These are phyloP conservation scores for Nannochloropsis gaditana DNA, from an alignment of 108 stramenopile genomes.

Conservation along the genomic window DNA sequence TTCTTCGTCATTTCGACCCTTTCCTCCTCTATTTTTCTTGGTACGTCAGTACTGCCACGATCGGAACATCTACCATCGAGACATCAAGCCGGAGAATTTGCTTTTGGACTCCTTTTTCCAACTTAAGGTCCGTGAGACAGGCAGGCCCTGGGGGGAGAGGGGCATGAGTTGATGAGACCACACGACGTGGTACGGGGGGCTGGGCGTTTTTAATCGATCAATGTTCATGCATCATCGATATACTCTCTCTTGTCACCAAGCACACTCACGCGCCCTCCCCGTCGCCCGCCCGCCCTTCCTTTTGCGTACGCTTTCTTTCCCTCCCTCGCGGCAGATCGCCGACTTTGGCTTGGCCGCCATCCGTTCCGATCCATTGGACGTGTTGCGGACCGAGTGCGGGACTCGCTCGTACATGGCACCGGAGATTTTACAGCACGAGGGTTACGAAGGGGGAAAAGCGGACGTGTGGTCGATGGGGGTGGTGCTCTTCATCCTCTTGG, in stretches of 20 bases:
- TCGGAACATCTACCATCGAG: constrained; percentile 48
- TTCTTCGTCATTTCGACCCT: neutral
- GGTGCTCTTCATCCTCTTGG: constrained; percentile 57
- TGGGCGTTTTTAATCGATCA: neutral
- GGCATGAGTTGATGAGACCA: neutral
- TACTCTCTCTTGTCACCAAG: neutral
- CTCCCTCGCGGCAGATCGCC: constrained; percentile 33
- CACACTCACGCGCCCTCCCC: neutral
- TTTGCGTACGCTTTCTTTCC: neutral
- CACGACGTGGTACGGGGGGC: neutral
- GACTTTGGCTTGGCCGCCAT: constrained; percentile 57
- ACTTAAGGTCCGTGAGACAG: constrained; percentile 27
- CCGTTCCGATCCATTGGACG: constrained; percentile 28
- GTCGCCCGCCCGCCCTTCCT: neutral
- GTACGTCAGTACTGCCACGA: constrained; percentile 48
- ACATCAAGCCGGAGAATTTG: constrained; percentile 53
- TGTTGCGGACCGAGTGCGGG: constrained; percentile 52
- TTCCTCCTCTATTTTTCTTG: neutral
- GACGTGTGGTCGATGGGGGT: constrained; percentile 60
- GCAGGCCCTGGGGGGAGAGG: neutral
- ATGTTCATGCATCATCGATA: neutral
- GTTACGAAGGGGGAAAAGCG: constrained; percentile 48
- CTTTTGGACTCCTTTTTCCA: constrained; percentile 49
- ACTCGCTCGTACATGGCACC: constrained; percentile 59
- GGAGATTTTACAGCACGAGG: constrained; percentile 33